These are phyloP conservation scores for Paraphysoderma sedebokerense DNA, from an alignment of 371 early-diverging fungal genomes.

Conservation along the genomic window DNA sequence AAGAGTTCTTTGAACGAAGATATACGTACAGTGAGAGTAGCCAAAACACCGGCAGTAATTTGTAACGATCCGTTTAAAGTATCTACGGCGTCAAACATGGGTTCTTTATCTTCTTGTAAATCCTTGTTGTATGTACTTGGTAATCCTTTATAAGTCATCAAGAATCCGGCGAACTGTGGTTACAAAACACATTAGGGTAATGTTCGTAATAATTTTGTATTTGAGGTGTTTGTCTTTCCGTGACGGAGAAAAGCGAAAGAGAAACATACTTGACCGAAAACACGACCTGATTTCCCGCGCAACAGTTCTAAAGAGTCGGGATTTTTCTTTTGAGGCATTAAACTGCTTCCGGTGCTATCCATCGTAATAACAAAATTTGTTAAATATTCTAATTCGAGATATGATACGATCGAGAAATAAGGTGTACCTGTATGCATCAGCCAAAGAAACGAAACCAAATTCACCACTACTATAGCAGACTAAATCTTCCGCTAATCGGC, in stretches of 20 bases:
- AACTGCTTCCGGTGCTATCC: slow-evolving; percentile 76
- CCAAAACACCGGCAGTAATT: slow-evolving; percentile 73
- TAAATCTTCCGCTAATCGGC: slow-evolving; percentile 84
- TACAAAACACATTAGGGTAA: too few relatives aligned
- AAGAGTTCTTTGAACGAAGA: too few relatives aligned
- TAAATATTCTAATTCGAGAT: not conserved
- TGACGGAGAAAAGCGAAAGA: too few relatives aligned
- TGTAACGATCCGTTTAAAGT: slow-evolving; percentile 73
- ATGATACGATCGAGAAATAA: not conserved
- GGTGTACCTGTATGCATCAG: slow-evolving; percentile 69
- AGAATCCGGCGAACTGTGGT: slow-evolving; percentile 84
- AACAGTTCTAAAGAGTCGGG: slow-evolving; percentile 89
- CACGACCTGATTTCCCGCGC: slow-evolving; percentile 89
- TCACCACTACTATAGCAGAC: slow-evolving; percentile 81
- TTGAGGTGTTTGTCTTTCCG: too few relatives aligned
- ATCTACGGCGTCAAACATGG: slow-evolving; percentile 86
- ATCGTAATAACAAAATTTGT: not conserved
- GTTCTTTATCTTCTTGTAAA: slow-evolving; percentile 96
- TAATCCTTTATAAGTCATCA: slow-evolving; percentile 92
- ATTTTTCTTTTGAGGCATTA: slow-evolving; percentile 99
- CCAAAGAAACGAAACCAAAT: slow-evolving; percentile 81
- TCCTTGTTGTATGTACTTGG: slow-evolving; percentile 97
- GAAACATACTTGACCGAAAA: slow-evolving; percentile 91
- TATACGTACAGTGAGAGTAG: slow-evolving; percentile 51
- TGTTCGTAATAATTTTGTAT: too few relatives aligned